These are phyloP conservation scores for Kodamaea restingae DNA, from an alignment of 805 yeast genomes.

Conservation along the genomic window DNA sequence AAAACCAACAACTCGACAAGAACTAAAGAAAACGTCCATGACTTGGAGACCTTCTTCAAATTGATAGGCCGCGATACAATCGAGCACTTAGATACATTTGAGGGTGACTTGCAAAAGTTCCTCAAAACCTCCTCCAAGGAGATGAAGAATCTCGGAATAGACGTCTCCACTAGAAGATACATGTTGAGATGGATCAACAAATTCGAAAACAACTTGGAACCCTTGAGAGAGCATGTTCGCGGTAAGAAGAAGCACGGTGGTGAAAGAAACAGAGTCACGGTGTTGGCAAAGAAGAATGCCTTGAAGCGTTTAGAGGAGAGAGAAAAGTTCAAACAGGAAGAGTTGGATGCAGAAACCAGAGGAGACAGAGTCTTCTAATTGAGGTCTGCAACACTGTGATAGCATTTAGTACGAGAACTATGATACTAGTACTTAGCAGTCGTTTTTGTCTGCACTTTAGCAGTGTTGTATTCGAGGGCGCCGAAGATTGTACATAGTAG, in stretches of 20 bases:
- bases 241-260: slow-evolving; percentile 84
- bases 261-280: slow-evolving; percentile 66
- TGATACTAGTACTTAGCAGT: too few relatives aligned
- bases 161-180: slow-evolving; percentile 66
- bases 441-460: too few relatives aligned
- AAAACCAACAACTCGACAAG: slow-evolving; percentile 50
- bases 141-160: slow-evolving; percentile 76
- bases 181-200: slow-evolving; percentile 69
- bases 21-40: slow-evolving; percentile 47
- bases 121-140: slow-evolving; percentile 50
- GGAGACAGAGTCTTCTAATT: slow-evolving; percentile 40
- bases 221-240: slow-evolving; percentile 51
- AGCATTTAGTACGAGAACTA: too few relatives aligned
- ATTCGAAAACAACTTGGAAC: slow-evolving; percentile 52
- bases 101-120: slow-evolving; percentile 53
- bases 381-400: neutral
- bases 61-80: slow-evolving; percentile 72
- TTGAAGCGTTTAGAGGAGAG: slow-evolving; percentile 53
- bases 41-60: slow-evolving; percentile 67
- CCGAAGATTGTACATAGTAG: neutral
- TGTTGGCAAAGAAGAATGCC: slow-evolving; percentile 55
- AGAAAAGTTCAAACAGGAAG: slow-evolving; percentile 35
- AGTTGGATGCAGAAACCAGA: slow-evolving; percentile 38
- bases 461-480: too few relatives aligned
- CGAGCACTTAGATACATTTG: slow-evolving; percentile 68